Conservation (phyloP, 805 yeast genomes). For the Pichia exigua region DNA sequence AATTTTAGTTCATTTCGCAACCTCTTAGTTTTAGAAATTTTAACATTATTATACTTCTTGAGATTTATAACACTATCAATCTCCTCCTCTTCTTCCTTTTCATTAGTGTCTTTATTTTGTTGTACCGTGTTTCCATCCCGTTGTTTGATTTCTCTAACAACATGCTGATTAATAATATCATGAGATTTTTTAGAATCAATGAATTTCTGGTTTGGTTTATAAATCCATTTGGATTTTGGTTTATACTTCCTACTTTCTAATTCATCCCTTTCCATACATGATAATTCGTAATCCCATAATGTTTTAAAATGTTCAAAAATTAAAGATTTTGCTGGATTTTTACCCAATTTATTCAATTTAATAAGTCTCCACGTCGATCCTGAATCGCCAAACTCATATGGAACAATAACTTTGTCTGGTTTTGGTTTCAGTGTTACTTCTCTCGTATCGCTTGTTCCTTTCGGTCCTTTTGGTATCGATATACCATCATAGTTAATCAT, state of each 20-base stretch:
- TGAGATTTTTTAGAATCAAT: slow-evolving; percentile 15
- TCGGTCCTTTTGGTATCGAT: background rate
- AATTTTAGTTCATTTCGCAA: slow-evolving; percentile 8
- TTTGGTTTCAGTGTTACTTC: background rate
- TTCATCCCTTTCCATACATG: slow-evolving; percentile 29
- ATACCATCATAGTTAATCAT: slow-evolving; percentile 3
- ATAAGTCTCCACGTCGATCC: slow-evolving; percentile 34
- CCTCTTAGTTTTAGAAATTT: slow-evolving; percentile 1
- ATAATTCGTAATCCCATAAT: slow-evolving; percentile 20
- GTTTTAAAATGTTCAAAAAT: slow-evolving; percentile 10
- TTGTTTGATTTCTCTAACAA: background rate
- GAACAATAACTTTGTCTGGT: background rate
- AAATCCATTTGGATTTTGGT: slow-evolving; percentile 15
- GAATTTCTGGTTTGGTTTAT: slow-evolving; percentile 21
- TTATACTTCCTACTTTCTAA: slow-evolving; percentile 15
- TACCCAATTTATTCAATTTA: slow-evolving; percentile 22
- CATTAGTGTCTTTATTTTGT: slow-evolving; percentile 20
- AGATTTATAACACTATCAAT: slow-evolving; percentile 8
- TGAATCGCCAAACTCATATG: slow-evolving; percentile 31
- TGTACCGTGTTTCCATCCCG: slow-evolving; percentile 16
- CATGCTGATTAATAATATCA: slow-evolving; percentile 2
- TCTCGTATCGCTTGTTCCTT: background rate
- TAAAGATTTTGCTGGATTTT: background rate
- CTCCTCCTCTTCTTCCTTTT: slow-evolving; percentile 14
- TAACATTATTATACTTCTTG: background rate